Conservation (phyloP, 768 basidiomycete species). For the Hemileccinum rubropunctum region DNA sequence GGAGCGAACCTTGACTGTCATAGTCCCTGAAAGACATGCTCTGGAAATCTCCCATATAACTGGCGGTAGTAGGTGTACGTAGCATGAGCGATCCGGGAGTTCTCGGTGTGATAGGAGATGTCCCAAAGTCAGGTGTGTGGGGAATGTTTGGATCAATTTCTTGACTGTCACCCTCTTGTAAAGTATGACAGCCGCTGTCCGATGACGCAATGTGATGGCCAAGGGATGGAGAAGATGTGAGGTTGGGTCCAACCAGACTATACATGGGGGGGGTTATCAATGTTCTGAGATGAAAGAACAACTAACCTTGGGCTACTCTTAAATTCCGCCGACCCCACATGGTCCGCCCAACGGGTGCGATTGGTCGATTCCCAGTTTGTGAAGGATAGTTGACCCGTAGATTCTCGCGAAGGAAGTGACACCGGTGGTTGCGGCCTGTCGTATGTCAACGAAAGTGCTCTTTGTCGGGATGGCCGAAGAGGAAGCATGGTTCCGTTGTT, state of each 20-base stretch:
- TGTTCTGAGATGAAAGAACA: neutral
- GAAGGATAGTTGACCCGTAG: conserved; percentile 27
- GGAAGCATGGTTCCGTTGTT: conserved; percentile 1
- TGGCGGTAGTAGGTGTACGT: conserved; percentile 44
- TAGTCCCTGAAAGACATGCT: conserved; percentile 24
- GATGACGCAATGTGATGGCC: conserved; percentile 13
- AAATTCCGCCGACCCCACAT: conserved; percentile 11
- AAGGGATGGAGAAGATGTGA: conserved; percentile 14
- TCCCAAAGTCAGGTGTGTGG: conserved; percentile 43
- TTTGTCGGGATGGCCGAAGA: conserved; percentile 22
- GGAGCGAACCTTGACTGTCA: conserved; percentile 19
- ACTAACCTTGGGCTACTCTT: conserved; percentile 15
- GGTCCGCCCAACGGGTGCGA: conserved; percentile 21
- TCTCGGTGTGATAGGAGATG: conserved; percentile 50
- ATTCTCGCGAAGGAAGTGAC: conserved; percentile 25
- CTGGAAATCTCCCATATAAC: conserved; percentile 34
- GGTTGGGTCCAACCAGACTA: conserved; percentile 12
- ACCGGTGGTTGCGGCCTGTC: conserved; percentile 15
- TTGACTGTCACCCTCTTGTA: conserved; percentile 28
- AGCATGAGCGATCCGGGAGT: conserved; percentile 49
- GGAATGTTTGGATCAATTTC: conserved; percentile 38
- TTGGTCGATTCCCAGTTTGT: conserved; percentile 26
- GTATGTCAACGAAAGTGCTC: conserved; percentile 31
- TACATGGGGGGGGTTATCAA: conserved; percentile 4
- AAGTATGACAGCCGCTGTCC: conserved; percentile 14